Evolutionary conservation across 305 asterid genomes (phyloP).

Genomic region (Fraxinus greggii): DNA sequence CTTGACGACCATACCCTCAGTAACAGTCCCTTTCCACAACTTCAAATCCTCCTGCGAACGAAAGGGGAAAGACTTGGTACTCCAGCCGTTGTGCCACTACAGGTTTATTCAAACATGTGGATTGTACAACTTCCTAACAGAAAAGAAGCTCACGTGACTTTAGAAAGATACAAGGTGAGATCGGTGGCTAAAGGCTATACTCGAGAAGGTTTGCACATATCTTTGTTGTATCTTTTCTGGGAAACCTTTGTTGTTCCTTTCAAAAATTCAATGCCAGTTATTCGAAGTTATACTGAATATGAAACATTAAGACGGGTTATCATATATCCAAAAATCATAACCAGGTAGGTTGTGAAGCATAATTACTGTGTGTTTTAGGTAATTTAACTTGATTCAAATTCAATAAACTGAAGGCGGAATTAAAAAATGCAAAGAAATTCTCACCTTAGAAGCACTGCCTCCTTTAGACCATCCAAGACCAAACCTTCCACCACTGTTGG

Average conservation of each 20-base stretch:
- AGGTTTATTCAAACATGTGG: neutral
- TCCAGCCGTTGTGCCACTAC: neutral
- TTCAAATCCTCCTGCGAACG: neutral
- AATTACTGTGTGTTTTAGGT: neutral
- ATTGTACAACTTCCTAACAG: neutral
- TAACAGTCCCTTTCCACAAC: neutral
- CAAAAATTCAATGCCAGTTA: neutral
- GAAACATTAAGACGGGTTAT: neutral
- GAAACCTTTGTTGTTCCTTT: neutral
- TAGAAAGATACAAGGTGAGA: neutral
- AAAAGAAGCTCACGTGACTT: neutral
- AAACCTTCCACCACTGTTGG: constrained; percentile 62
- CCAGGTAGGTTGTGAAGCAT: neutral
- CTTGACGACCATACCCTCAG: neutral
- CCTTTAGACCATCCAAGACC: constrained; percentile 73
- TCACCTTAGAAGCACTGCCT: constrained; percentile 75
- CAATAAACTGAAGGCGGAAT: neutral
- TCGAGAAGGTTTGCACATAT: neutral
- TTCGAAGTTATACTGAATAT: neutral
- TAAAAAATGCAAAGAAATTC: neutral
- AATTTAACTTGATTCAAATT: neutral
- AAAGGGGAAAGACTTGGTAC: neutral
- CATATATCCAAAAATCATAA: neutral
- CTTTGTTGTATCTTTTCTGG: neutral
- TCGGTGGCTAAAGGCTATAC: neutral